Evolutionary conservation across 1,139 yeast genomes (phyloP), one percentile per base, ranked within the genome.

Genomic region (Debaryomyces sp.): DNA sequence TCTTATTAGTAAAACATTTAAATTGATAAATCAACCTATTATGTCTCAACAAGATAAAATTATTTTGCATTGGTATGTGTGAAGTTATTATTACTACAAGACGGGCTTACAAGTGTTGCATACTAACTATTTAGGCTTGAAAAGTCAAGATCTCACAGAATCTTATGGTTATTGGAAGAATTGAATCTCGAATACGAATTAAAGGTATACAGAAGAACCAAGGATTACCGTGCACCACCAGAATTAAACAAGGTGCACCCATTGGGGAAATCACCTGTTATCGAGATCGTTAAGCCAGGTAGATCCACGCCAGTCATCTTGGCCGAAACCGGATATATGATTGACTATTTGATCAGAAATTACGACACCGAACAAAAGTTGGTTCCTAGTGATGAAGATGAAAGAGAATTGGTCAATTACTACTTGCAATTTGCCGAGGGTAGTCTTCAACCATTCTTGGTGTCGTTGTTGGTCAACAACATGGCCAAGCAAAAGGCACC

Each of bases 371-470:
- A 52, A 12, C 59, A 64, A 9, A 64, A 56, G 33, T 62, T 75
- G 46, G 50, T 54, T 4, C 71, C 75, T 0, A 47, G 47, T 1
- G 56, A 61, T 12, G 63, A 54, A 4, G 60, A 62, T 9, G 72
- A 68, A 4, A 51, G 62, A 44, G 67, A 66, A 27, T 48, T 57
- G 48, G 70, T 67, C 26, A 71, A 65, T 42, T 75, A 71, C 57
- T 73, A 61, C 55, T 63, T 70, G 42, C 74, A 73, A 53, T 75
- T 65, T 46, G 52, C 73, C n/a, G 79, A 75, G 56, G 77, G 75
- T 2, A 61, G 72, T 7, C 60, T 75, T 39, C 77, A 73, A 55
- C 67, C 70, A 3, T 53, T 55, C 26, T 59, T 71, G 50, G 75
- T 74, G 6, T 56, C 70, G 3, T 55, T 68, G 12, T 60, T 72